phyloP scores from a whole-genome alignment of 768 basidiomycete genomes.

The Suillus variegatus region DNA sequence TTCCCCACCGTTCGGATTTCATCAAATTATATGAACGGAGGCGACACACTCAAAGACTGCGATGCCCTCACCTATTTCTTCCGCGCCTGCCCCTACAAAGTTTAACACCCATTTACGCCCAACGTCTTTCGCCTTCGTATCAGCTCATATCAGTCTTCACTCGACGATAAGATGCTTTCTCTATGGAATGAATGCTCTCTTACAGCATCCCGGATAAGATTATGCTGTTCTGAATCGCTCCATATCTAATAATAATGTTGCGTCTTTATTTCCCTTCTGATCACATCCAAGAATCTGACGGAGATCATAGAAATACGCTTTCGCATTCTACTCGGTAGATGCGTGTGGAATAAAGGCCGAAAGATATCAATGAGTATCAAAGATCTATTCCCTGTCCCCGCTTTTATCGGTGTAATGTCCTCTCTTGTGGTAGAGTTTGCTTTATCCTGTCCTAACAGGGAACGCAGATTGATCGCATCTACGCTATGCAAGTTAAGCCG shows the following conservation, averaged over 20 bases:
- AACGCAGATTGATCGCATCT: background rate
- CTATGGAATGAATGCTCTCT: background rate
- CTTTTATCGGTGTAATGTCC: background rate
- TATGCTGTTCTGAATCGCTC: background rate
- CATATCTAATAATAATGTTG: background rate
- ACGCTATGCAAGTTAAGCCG: background rate
- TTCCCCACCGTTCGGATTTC: slow-evolving; percentile 11
- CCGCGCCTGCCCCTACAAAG: slow-evolving; percentile 3
- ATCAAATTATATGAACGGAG: slow-evolving; percentile 11
- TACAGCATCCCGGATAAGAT: background rate
- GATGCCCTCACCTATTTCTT: slow-evolving; percentile 4
- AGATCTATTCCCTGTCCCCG: background rate
- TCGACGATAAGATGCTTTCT: slow-evolving; percentile 1
- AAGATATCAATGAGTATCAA: background rate
- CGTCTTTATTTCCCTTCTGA: background rate
- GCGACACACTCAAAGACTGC: slow-evolving; percentile 6
- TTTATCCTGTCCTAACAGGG: background rate
- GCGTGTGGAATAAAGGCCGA: background rate
- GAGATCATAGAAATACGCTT: background rate
- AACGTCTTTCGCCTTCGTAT: background rate
- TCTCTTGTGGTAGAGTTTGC: background rate
- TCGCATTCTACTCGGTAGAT: background rate
- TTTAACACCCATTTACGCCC: slow-evolving; percentile 3
- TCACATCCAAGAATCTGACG: background rate
- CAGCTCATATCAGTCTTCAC: background rate